Base-by-base conservation (phyloP, 345 rosid species). In the Pistacia atlantica region DNA sequence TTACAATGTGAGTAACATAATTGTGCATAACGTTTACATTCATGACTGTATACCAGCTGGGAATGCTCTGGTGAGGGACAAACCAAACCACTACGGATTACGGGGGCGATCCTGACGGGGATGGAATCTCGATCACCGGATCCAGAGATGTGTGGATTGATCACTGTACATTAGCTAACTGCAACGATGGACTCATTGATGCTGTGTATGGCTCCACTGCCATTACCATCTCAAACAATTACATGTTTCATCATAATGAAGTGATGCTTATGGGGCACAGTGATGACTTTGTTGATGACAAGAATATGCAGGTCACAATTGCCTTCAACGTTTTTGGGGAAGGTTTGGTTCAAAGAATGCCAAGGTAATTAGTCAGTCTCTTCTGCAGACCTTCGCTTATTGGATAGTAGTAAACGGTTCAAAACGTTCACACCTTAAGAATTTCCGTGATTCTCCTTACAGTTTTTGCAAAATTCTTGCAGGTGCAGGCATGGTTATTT, bases 221-320 rank as follows among this genome's bases (percentile, higher is more conserved):
- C 65, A 90, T 91, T 58, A 89, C 93, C 42, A 86, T 91, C 42
- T 90, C 96, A 14, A 91, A 86, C 85, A 90, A 80, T 70, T 85
- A 87, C 77, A 87, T 90, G 93, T 78, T 85, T 75, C 83, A 87
- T 56, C 96, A 91, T 52, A 80, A 91, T 9, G 89, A 88, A 80
- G 93, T 87, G 74, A 91, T 90, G 96, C 83, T 88, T 49, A 72
- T 91, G 89, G 96, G 96, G 56, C 93, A 91, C 51, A 90, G 87
- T 72, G 93, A 91, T 78, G 84, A 85, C 45, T 91, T 78, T 74
- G 11, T 65, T 0, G 83, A 79, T 78, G 97, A 91, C 81, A 80
- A 77, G 62, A 80, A 72, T 37, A 91, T 91, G 97, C 90, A 84
- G 73, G 85, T 91, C 67, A 90, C 97, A 0, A 84, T 91, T 42